Evolutionary conservation across 2,329 filamentous ascomycete genomes (phyloP), one percentile per base, ranked within the genome.

Genomic region (Aureobasidium sp.): DNA sequence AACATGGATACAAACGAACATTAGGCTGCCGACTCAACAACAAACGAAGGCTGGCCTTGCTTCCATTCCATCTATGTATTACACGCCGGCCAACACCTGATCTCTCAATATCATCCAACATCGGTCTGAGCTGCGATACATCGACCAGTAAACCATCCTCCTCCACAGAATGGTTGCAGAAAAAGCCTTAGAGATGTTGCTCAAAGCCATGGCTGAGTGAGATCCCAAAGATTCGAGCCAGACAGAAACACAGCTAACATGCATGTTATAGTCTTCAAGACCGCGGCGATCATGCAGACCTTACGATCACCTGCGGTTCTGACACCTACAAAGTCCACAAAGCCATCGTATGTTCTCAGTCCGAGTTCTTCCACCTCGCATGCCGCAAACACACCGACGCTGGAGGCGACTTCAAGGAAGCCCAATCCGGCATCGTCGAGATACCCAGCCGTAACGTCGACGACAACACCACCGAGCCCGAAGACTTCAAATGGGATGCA

Each of bases 311-410:
- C 2, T 67, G 67, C 42, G 64, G 64, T 2, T 61, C 62, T 6
- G 61, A 61, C 43, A 58, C 19, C 21, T 67, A 64, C 61, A 47
- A 58, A 10, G 65, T 67, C 3, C 68, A 70, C 59, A 67, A 67
- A 42, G 47, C 42, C 1, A 61, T 68, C 19, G 45, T 70, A 2
- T 69, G 67, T 40, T 4, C 60, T 15, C 63, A 66, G 21, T 69
- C 62, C 7, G 61, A 64, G 2, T 69, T 63, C 61, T 68, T 70
- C 40, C 50, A 53, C 9, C 62, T 63, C 19, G 62, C 64, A 2
- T 68, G 66, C 13, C 42, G 42, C 13, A 45, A 13, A 8, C 42
- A 23, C 8, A 17, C 11, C 5, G 23, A 45, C 23, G 21, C 21
- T 4, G 61, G 40, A 21, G 53, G 37, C 50, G 40, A 59, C 4